Evolutionary conservation across 805 yeast genomes (phyloP), one percentile per base, ranked within the genome.

Genomic region (Candida oleophila): DNA sequence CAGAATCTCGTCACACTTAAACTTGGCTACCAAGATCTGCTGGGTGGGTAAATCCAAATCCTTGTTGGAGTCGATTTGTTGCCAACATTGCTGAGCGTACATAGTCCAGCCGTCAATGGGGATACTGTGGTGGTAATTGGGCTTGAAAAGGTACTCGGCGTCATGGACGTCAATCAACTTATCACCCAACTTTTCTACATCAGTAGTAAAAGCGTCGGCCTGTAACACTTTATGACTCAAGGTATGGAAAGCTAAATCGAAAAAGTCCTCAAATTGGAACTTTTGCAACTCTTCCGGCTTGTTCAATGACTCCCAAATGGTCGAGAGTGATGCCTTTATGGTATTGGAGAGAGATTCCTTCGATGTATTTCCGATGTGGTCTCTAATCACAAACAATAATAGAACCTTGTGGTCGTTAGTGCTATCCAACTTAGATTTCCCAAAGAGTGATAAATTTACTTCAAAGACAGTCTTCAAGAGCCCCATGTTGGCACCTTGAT

Each of bases 401-500:
- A 88, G 71, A 37, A 87, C 84, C 57, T 85, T 83, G 55, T 82
- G 85, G 33, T 71, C 74, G 49, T 59, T 58, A 38, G 52, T 55
- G 19, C 51, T 42, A 9, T 50, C 53, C 30, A 66, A 50, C 50
- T 69, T 68, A 38, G 79, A 74, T 44, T 80, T 73, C 42, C 91
- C 92, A 65, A 94, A 94, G 33, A 94, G 71, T 2, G 94, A 80
- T 53, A 94, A 70, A 64, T 94, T 92, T 28, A 94, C 99, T 61
- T 94, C 99, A 68, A 94, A 90, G 3, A 94, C 99, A 0, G 99
- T 94, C 61, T 91, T 91, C 55, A 94, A 74, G 39, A 94, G 71
- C 1, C 94, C 98, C 96, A 94, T 87, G 60, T 94, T 94, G 20
- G 97, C 97, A 44, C 99, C 99, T 64, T 92, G 97, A 61, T 94